Evolutionary conservation across 352 stramenopile genomes (phyloP).

Genomic region (Paralagenidium karlingii): DNA sequence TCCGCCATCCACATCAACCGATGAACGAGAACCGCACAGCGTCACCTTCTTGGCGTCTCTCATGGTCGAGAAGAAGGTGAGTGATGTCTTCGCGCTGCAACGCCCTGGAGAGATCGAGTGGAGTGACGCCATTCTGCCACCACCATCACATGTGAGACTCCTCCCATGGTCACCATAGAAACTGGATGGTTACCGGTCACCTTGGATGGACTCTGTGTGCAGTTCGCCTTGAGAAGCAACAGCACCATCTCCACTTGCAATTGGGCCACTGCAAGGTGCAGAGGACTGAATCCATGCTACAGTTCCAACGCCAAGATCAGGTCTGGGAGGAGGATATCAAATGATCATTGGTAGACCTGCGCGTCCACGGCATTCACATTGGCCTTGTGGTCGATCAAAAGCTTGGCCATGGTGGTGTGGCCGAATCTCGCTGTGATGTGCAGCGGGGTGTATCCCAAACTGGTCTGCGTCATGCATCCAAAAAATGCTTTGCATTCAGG

Average conservation of each 20-base stretch:
- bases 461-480: conserved; percentile 17
- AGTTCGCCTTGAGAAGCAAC: conserved; percentile 21
- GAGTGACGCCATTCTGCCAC: conserved; percentile 32
- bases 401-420: conserved; percentile 30
- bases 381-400: conserved; percentile 17
- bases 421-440: conserved; percentile 57
- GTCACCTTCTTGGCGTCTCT: conserved; percentile 9
- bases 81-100: conserved; percentile 18
- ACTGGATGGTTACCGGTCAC: no score
- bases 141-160: neutral
- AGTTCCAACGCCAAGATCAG: neutral
- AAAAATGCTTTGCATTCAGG: neutral
- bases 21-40: conserved; percentile 4
- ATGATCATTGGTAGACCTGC: conserved; percentile 11
- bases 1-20: conserved; percentile 7
- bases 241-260: conserved; percentile 28
- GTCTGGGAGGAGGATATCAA: neutral
- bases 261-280: conserved; percentile 56
- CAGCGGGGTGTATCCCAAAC: conserved; percentile 44
- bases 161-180: conserved; percentile 32
- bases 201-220: no score
- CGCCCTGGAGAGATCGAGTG: conserved; percentile 34
- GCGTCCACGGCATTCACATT: conserved; percentile 13
- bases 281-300: conserved; percentile 36
- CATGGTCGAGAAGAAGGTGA: conserved; percentile 21